A percentile compares a stretch with the other conserved stretches of the same genome.
Conservation (phyloP, 1,139 yeast genomes). For the Saccharomyces hybrid region DNA sequence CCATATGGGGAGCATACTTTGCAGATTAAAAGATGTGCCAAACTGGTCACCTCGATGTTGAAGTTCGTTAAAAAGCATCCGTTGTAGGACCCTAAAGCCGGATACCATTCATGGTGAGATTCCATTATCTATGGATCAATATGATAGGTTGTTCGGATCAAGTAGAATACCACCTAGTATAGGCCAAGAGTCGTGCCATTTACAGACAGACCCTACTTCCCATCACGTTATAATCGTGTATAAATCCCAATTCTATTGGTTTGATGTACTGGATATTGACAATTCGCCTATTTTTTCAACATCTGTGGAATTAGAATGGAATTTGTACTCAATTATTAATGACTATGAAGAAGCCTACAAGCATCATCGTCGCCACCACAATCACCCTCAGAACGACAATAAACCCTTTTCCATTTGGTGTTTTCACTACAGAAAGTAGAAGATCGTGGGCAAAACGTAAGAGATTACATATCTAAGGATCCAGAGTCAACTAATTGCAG, state of each 20-base stretch:
- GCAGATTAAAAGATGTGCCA: constrained; percentile 76
- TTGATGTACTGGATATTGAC: constrained; percentile 71
- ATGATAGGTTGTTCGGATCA: constrained; percentile 75
- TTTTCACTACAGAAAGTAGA: constrained; percentile 81
- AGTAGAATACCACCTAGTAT: constrained; percentile 72
- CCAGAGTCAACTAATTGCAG: constrained; percentile 48
- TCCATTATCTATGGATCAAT: constrained; percentile 84
- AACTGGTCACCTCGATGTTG: constrained; percentile 68
- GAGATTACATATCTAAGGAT: constrained; percentile 44
- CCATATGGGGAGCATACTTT: constrained; percentile 22
- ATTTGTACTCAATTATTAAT: constrained; percentile 64
- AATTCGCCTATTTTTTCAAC: constrained; percentile 57
- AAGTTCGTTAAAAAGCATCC: constrained; percentile 73
- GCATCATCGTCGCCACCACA: constrained; percentile 33
- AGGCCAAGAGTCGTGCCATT: constrained; percentile 54
- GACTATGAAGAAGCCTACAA: constrained; percentile 44
- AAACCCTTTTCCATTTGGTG: constrained; percentile 82
- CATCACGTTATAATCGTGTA: constrained; percentile 79
- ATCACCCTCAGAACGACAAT: constrained; percentile 19
- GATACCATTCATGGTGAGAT: constrained; percentile 59
- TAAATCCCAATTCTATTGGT: constrained; percentile 88
- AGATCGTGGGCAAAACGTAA: constrained; percentile 70
- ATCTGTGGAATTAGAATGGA: constrained; percentile 67
- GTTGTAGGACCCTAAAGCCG: constrained; percentile 67
- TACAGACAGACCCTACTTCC: constrained; percentile 70